Evolutionary conservation across 345 rosid genomes (phyloP).

Genomic region (Theobroma cacao): DNA sequence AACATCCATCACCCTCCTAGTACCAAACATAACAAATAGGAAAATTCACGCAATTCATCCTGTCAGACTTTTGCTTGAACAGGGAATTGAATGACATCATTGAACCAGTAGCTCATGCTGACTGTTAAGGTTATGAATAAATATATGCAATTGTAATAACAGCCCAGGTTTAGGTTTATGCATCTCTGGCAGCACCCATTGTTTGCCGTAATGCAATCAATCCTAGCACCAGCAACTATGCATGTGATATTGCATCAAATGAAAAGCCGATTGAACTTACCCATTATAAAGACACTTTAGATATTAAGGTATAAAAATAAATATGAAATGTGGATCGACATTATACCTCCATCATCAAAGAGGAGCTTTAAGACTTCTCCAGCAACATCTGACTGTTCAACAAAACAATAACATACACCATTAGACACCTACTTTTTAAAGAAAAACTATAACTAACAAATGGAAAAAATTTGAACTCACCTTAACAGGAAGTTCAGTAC

Average conservation of each 20-base stretch:
- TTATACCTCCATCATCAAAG: slow-evolving; percentile 78
- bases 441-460: slow-evolving; percentile 3
- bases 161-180: too few relatives aligned
- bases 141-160: too few relatives aligned
- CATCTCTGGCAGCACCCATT: too few relatives aligned
- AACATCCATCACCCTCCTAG: not conserved
- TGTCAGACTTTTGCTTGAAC: not conserved
- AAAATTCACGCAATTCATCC: not conserved
- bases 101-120: too few relatives aligned
- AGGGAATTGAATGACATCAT: not conserved
- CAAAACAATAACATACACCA: slow-evolving; percentile 12
- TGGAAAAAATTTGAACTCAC: slow-evolving; percentile 38
- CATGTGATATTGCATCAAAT: not conserved
- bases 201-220: too few relatives aligned
- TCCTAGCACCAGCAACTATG: not conserved
- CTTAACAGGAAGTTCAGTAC: slow-evolving; percentile 78
- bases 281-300: not conserved
- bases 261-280: not conserved
- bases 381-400: slow-evolving; percentile 82
- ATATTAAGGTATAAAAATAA: not conserved
- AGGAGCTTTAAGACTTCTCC: slow-evolving; percentile 90
- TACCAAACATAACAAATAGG: not conserved
- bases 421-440: slow-evolving; percentile 1
- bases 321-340: slow-evolving; percentile 5
- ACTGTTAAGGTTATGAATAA: too few relatives aligned